phyloP scores from a whole-genome alignment of 352 stramenopile species.

The Globisporangium echinulatum region DNA sequence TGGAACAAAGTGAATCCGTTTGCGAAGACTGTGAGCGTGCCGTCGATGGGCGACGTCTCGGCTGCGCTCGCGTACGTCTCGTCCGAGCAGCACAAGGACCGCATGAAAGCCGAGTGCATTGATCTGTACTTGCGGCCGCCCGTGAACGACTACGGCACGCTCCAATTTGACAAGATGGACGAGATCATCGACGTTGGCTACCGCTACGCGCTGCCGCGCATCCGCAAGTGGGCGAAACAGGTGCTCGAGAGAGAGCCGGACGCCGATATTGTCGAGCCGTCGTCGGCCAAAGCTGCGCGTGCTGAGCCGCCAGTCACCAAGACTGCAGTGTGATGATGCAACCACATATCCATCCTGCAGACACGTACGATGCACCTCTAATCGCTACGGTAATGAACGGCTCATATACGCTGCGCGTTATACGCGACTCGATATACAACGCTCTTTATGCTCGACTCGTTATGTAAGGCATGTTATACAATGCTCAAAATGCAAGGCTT shows the following conservation, averaged over 20 bases:
- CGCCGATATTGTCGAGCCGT: conserved; percentile 43
- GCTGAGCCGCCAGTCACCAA: no score
- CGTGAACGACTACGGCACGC: conserved; percentile 84
- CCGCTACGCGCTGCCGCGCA: conserved; percentile 67
- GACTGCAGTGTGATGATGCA: no score
- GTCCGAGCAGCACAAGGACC: conserved; percentile 85
- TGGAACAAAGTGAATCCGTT: conserved; percentile 91
- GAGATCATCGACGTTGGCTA: conserved; percentile 87
- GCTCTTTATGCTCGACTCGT: no score
- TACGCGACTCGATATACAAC: no score
- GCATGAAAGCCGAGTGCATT: conserved; percentile 77
- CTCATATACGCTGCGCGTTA: no score
- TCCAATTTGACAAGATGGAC: conserved; percentile 91
- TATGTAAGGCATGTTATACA: no score
- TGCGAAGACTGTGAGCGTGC: conserved; percentile 78
- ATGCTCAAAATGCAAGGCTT: no score
- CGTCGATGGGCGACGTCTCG: conserved; percentile 90
- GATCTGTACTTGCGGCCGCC: conserved; percentile 88
- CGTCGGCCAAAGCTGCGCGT: no score
- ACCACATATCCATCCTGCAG: no score
- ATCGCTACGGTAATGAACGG: no score
- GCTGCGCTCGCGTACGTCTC: conserved; percentile 86
- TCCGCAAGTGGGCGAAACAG: conserved; percentile 48
- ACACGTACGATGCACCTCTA: no score
- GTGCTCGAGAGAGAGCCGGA: conserved; percentile 52